A percentile compares a stretch with the other conserved stretches of the same genome.
phyloP scores from a whole-genome alignment of 2,329 filamentous ascomycete species.

The Botryotinia calthae region DNA sequence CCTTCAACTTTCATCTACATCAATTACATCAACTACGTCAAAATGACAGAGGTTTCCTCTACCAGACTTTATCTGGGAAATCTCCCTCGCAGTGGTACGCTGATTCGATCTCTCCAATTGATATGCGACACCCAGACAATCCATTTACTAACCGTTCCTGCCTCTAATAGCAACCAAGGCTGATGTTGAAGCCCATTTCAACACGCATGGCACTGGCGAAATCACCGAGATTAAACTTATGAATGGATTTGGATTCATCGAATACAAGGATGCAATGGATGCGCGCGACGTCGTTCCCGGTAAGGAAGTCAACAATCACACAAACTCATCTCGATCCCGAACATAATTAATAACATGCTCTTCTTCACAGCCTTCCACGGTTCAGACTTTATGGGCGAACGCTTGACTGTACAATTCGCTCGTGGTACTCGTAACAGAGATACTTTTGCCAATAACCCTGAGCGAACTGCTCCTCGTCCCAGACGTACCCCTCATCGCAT shows the following conservation, averaged over 20 bases:
- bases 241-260: constrained; percentile 99
- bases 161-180: constrained; percentile 79
- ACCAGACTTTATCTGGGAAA: constrained; percentile 98
- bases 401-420: constrained; percentile 96
- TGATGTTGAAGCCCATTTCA: constrained; percentile 94
- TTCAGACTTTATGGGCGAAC: constrained; percentile 96
- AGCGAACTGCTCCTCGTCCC: constrained; percentile 72
- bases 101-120: not conserved
- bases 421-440: constrained; percentile 75
- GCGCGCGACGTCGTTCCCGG: constrained; percentile 97
- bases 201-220: constrained; percentile 91
- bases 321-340: constrained; percentile 22
- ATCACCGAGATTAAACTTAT: constrained; percentile 99
- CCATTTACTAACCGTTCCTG: not conserved
- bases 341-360: constrained; percentile 21
- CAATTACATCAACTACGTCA: constrained; percentile 21
- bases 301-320: constrained; percentile 47
- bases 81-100: constrained; percentile 90
- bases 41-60: constrained; percentile 81
- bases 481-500: constrained; percentile 94
- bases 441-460: constrained; percentile 55
- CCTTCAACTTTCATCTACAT: constrained; percentile 14
- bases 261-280: constrained; percentile 98
- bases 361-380: constrained; percentile 64
- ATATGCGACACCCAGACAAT: constrained; percentile 2